Conservation (phyloP, 768 basidiomycete genomes). For the Collybiopsis confluens region DNA sequence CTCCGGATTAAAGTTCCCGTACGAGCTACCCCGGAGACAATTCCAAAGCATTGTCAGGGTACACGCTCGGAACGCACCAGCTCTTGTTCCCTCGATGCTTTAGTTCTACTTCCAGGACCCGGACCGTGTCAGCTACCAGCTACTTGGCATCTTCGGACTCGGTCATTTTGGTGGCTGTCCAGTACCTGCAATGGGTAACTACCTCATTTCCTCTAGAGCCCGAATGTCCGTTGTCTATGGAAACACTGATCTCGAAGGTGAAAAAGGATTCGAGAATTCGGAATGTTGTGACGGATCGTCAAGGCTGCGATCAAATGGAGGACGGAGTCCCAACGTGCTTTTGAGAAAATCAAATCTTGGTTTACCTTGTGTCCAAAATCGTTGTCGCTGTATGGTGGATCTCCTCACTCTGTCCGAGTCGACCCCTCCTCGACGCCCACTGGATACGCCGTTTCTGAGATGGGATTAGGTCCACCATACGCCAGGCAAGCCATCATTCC, state of each 20-base stretch:
- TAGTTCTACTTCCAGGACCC: conserved; percentile 18
- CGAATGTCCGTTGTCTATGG: conserved; percentile 11
- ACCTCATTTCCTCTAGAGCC: conserved; percentile 13
- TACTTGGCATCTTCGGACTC: conserved; percentile 11
- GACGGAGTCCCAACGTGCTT: conserved; percentile 25
- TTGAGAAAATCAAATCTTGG: conserved; percentile 24
- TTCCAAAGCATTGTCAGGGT: conserved; percentile 14
- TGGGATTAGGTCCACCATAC: too few species aligned
- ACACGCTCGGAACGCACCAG: conserved; percentile 11
- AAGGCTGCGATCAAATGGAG: background rate
- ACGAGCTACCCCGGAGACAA: conserved; percentile 24
- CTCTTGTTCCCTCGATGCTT: conserved; percentile 22
- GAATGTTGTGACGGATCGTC: conserved; percentile 1
- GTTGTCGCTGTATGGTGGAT: too few species aligned
- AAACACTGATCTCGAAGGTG: conserved; percentile 9
- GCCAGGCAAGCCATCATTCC: too few species aligned
- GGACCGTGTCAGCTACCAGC: conserved; percentile 7
- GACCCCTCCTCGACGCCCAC: too few species aligned
- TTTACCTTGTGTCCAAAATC: too few species aligned
- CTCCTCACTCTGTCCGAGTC: too few species aligned
- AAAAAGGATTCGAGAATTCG: conserved; percentile 15
- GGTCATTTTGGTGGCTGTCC: conserved; percentile 13
- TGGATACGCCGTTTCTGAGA: too few species aligned
- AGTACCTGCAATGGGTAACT: conserved; percentile 8
- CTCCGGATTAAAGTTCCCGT: conserved; percentile 16